Percentiles rank a stretch among this genome's conserved stretches.
Conservation (phyloP, 768 basidiomycete species). For the Mycena indigotica region DNA sequence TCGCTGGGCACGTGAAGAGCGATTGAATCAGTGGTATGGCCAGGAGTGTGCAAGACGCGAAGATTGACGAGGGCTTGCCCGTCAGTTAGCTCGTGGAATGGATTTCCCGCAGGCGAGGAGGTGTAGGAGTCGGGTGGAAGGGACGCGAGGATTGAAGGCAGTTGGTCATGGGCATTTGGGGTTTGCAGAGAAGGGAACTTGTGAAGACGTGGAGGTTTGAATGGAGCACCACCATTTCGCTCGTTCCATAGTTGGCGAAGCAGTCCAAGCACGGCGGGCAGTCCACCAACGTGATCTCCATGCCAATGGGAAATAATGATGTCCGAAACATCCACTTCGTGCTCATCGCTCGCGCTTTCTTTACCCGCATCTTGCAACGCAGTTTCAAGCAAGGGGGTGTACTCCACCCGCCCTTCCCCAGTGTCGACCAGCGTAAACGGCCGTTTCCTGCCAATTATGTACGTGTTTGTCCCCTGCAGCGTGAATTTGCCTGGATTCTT, state of each 20-base stretch:
- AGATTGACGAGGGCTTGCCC: slow-evolving; percentile 57
- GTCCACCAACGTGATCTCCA: slow-evolving; percentile 79
- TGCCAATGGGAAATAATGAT: slow-evolving; percentile 94
- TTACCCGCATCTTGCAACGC: slow-evolving; percentile 48
- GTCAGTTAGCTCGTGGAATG: slow-evolving; percentile 63
- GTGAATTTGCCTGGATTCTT: slow-evolving; percentile 91
- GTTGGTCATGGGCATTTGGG: slow-evolving; percentile 33
- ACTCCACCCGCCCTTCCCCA: slow-evolving; percentile 71
- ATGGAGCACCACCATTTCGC: slow-evolving; percentile 47
- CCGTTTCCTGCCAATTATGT: slow-evolving; percentile 69
- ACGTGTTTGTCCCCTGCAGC: slow-evolving; percentile 91
- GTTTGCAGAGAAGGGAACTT: slow-evolving; percentile 54
- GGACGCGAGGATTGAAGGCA: slow-evolving; percentile 43
- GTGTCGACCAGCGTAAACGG: slow-evolving; percentile 85
- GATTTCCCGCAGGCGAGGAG: slow-evolving; percentile 41
- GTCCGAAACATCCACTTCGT: slow-evolving; percentile 71
- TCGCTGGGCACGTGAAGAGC: slow-evolving; percentile 71
- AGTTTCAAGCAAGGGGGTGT: slow-evolving; percentile 65
- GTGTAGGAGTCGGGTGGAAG: slow-evolving; percentile 50
- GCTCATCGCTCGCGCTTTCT: slow-evolving; percentile 30
- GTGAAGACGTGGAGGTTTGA: slow-evolving; percentile 71
- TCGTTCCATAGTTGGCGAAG: slow-evolving; percentile 65
- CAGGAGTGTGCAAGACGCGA: slow-evolving; percentile 80
- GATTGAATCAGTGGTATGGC: slow-evolving; percentile 88
- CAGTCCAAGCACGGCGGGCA: slow-evolving; percentile 68